phyloP scores from a whole-genome alignment of 306 rosid genomes.

The Lathyrus sativus region DNA sequence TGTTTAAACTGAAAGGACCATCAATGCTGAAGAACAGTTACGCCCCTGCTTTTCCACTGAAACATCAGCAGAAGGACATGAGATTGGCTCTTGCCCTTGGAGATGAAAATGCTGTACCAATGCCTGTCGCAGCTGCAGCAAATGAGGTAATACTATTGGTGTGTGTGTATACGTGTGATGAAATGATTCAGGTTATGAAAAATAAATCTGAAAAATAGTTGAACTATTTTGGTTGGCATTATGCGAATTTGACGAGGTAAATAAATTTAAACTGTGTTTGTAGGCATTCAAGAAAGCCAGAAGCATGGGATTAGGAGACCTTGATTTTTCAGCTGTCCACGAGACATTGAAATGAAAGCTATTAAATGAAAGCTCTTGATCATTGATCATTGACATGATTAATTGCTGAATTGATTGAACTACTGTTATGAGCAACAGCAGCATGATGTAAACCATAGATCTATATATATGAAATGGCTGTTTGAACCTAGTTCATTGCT shows the following conservation, averaged over 20 bases:
- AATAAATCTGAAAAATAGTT: too few species aligned
- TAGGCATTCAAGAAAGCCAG: conserved; percentile 87
- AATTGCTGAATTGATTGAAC: conserved; percentile 27
- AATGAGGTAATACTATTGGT: conserved; percentile 58
- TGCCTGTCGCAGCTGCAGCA: conserved; percentile 88
- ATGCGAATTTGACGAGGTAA: background rate
- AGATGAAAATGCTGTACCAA: conserved; percentile 68
- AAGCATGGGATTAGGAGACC: conserved; percentile 79
- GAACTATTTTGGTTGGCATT: too few species aligned
- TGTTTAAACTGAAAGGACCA: conserved; percentile 86
- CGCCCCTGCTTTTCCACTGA: conserved; percentile 83
- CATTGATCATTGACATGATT: conserved; percentile 33
- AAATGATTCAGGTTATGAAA: too few species aligned
- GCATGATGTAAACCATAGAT: conserved; percentile 24
- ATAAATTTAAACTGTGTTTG: conserved; percentile 29
- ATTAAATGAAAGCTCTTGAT: conserved; percentile 50
- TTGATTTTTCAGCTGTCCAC: conserved; percentile 76
- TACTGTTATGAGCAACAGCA: conserved; percentile 24
- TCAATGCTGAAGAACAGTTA: conserved; percentile 62
- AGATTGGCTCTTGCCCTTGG: conserved; percentile 87
- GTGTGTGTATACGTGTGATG: too few species aligned
- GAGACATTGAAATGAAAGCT: conserved; percentile 62
- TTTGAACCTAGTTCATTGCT: conserved; percentile 23
- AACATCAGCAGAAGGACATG: conserved; percentile 95
- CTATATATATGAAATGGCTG: conserved; percentile 16